Conservation (phyloP, 2,329 filamentous ascomycete genomes). For the Akanthomyces uredinophilus region DNA sequence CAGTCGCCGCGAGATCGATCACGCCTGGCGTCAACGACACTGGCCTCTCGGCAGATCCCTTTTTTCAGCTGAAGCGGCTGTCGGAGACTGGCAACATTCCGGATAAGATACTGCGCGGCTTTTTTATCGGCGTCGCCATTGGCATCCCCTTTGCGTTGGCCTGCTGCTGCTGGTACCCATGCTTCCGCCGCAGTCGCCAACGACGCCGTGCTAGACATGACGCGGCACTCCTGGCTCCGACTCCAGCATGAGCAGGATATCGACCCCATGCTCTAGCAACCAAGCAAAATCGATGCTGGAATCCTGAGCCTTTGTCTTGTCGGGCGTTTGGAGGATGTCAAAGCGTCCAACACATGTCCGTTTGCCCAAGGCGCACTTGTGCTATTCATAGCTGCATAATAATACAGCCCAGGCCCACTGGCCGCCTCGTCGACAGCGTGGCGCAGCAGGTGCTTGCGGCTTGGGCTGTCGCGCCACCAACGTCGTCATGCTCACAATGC, state of each 20-base stretch:
- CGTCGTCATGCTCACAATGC: neutral
- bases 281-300: neutral
- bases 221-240: neutral
- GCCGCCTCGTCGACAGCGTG: slow-evolving; percentile 1
- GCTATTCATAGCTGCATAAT: neutral
- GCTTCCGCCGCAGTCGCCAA: neutral
- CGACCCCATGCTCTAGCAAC: neutral
- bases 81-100: neutral
- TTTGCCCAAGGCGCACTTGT: neutral
- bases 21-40: neutral
- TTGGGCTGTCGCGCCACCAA: neutral
- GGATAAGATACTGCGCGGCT: slow-evolving; percentile 11
- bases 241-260: neutral
- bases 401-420: neutral
- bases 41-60: neutral
- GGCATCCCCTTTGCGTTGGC: slow-evolving; percentile 9
- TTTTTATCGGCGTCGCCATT: slow-evolving; percentile 13
- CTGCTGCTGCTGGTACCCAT: slow-evolving; percentile 14
- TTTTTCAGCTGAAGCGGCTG: slow-evolving; percentile 1
- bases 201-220: neutral
- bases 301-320: too few species aligned
- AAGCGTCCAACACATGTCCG: neutral
- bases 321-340: too few species aligned
- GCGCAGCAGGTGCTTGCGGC: slow-evolving; percentile 2
- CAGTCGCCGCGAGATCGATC: neutral